Conservation (phyloP, 345 rosid species). For the Citrus inodora region DNA sequence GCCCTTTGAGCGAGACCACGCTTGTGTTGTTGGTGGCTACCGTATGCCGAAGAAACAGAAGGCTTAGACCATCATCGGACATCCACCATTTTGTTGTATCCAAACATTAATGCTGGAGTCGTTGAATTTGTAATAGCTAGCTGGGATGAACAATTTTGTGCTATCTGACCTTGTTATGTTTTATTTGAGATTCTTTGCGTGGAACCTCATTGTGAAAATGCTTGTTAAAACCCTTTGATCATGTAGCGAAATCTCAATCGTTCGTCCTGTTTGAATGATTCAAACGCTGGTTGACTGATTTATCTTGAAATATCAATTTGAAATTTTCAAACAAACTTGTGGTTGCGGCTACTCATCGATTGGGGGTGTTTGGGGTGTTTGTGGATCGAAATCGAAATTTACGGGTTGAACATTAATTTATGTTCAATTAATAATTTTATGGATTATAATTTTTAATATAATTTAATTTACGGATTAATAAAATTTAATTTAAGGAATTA, state of each 20-base stretch:
- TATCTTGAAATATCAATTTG: too few relatives aligned
- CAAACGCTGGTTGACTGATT: not conserved
- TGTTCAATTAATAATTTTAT: too few relatives aligned
- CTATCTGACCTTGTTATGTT: not conserved
- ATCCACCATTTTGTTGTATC: not conserved
- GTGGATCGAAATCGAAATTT: too few relatives aligned
- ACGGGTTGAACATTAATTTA: rapidly evolving
- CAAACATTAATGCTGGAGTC: too few relatives aligned
- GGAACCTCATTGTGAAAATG: not conserved
- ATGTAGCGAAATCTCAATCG: not conserved
- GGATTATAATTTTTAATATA: too few relatives aligned
- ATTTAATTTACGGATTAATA: too few relatives aligned
- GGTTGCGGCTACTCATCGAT: too few relatives aligned
- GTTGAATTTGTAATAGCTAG: not conserved
- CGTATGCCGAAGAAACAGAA: slow-evolving; percentile 85
- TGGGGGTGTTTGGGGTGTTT: too few relatives aligned
- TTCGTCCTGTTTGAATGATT: not conserved
- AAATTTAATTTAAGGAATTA: too few relatives aligned
- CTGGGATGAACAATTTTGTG: not conserved
- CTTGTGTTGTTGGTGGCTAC: slow-evolving; percentile 88
- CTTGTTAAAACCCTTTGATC: not conserved
- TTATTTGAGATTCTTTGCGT: too few relatives aligned
- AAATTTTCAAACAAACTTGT: too few relatives aligned
- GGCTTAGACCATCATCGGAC: slow-evolving; percentile 1
- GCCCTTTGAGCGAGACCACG: slow-evolving; percentile 96